Base-by-base conservation (phyloP, 2,329 filamentous ascomycete genomes). In the Monilinia vaccinii-corymbosi region DNA sequence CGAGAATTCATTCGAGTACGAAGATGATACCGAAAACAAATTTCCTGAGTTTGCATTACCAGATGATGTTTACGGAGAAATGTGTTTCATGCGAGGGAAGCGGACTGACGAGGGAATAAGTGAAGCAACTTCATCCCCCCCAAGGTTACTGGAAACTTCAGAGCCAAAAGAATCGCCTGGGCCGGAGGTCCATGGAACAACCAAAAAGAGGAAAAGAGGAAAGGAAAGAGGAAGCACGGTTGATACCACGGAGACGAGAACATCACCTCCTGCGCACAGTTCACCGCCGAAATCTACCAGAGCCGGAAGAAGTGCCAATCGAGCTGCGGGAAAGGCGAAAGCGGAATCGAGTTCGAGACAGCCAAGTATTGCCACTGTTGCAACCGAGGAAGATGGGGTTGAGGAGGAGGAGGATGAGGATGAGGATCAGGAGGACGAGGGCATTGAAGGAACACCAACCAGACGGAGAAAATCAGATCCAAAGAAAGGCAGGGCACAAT, bases 21-120 rank as follows among this genome's bases (percentile, higher is more conserved):
- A 76, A 63, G 75, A 78, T 52, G 79, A 80, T 62, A 78, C 81
- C 23, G 77, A 81, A 58, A 80, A 85, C 28, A 78, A 80, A 61
- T 89, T 86, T 70, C 78, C 82, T 58, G 82, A 87, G 31, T 91
- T 91, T 66, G 78, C 80, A 32, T 77, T 90, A 5, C 86, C 86
- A 0, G 51, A 56, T 28, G 69, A 71, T 8, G 71, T 72, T 2
- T 75, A 68, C 60, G 69, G 66, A 25, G 69, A 71, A 16, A 46
- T 62, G 14, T 69, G 65, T 56, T 70, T 69, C 45, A 65, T 67
- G 60, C 68, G 64, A 40, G 71, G 66, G n/a, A 65, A 64, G 49
- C 60, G 64, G 3, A 60, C 53, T 34, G 38, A 55, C 28, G 58
- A 55, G 51, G 60, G 62, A 25, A 34, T 60, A 31, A 68, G 67